Evolutionary conservation across 73 alveolate species (phyloP), one percentile per base, ranked within the genome.

Genomic region (Paramecium caudatum): DNA sequence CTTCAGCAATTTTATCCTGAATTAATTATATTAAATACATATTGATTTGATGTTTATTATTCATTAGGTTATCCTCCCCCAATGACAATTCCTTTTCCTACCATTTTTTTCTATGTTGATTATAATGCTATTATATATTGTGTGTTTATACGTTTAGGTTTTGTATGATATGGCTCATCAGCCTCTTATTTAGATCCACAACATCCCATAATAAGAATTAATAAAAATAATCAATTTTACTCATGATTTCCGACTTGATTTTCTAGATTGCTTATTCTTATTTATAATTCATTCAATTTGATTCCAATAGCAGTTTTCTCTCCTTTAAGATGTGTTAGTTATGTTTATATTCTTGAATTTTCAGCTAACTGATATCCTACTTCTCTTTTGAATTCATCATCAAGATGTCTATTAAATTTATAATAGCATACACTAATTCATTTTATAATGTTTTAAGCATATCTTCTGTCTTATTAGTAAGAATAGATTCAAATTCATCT

Each of bases 331-430:
- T 74, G 62, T 3, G 88, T 74, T 74, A 74, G 43, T 23, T 74
- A 19, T 9, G 62, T 37, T 45, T 74, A 46, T 9, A 74, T 74
- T 74, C 88, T 36, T 21, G 43, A 39, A 74, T 74, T 74, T 74
- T 74, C 88, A 15, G 88, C 62, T 4, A 37, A 19, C 16, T 74
- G 21, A 74, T 27, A 74, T 74, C 45, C 69, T 36, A 74, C 47
- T 74, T 74, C 88, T 43, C 88, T 74, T 23, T 74, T 74, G 10
- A 43, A 2, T 45, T 74, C 88, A 74, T 74, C 88, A 41, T 74
- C 88, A 41, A 74, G 43, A 74, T 74, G 88, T 16, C 88, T 74
- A 16, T 21, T 37, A 19, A 23, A 9, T 41, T 15, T 37, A 41
- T 2, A 19, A 19, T 15, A 19, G 17, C 16, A 10, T 74, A 74